Evolutionary conservation across 306 rosid species (phyloP), one percentile per base, ranked within the genome.

Genomic region (Prunus salicina): DNA sequence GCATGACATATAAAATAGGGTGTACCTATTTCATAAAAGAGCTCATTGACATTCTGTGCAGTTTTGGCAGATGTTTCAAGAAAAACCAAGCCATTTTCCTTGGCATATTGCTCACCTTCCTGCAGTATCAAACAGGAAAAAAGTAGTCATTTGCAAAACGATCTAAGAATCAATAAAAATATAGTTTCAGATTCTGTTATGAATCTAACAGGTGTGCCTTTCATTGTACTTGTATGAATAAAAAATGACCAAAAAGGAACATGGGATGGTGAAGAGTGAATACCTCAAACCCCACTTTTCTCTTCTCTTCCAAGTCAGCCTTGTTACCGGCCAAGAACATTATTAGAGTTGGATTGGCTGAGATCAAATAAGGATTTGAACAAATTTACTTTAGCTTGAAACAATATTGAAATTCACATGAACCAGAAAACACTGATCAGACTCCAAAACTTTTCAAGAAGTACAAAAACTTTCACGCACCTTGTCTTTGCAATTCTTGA

Each of bases 31-130:
- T 89, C 97, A 82, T 93, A 90, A 75, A 93, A 93, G 76, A 90
- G 97, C 84, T 93, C 97, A 8, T 86, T 93, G 76, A 93, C 91
- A 83, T 93, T 93, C 74, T 90, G 94, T 58, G 97, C 92, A 2
- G 93, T 83, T 87, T 93, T 93, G 27, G 96, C 97, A 74, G 97
- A 93, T 52, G 97, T 89, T 90, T 93, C 97, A 19, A 88, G 76
- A 78, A 90, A 93, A 57, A 87, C 72, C 88, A 93, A 57, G 8
- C 92, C 90, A 70, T 89, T 86, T 81, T 93, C 96, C 81, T 82
- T 87, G 24, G 96, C 96, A 84, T 84, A 92, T 81, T 87, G 89
- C 73, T 90, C 93, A 30, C 90, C 96, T 64, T 88, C 93, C 97
- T 92, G 88, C 30, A 78, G 38, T 46, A 56, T 8, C 27, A 22